Conservation (phyloP, 192 early-diverging fungal genomes). For the Coemansia sp. region DNA sequence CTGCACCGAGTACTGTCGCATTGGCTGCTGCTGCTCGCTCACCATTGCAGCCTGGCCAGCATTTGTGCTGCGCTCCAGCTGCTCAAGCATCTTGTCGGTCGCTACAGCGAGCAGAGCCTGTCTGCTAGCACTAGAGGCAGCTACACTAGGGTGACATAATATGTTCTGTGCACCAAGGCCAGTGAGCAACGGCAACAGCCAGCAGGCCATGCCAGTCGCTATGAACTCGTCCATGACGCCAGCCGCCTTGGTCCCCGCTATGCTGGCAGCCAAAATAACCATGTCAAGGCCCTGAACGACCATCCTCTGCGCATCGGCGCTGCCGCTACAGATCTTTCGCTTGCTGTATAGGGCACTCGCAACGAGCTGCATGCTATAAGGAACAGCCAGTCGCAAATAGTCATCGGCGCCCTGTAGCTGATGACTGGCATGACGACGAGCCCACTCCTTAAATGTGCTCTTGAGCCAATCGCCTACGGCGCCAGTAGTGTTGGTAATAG, state of each 20-base stretch:
- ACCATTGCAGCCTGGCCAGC: background rate
- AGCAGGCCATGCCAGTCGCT: conserved; percentile 3
- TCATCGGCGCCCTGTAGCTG: background rate
- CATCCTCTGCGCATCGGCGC: conserved; percentile 4
- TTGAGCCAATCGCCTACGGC: conserved; percentile 23
- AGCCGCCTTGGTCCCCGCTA: background rate
- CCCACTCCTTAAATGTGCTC: conserved; percentile 29
- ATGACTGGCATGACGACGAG: conserved; percentile 4
- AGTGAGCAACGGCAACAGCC: conserved; percentile 34
- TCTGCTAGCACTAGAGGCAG: background rate
- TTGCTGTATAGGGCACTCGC: conserved; percentile 8
- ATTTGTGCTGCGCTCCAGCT: conserved; percentile 7
- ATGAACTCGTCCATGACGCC: conserved; percentile 5
- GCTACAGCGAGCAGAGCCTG: background rate
- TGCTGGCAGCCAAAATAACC: conserved; percentile 31
- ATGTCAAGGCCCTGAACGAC: conserved; percentile 29
- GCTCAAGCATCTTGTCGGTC: conserved; percentile 15
- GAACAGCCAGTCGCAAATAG: background rate
- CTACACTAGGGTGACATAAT: background rate
- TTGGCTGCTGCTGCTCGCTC: background rate
- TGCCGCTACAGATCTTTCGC: background rate
- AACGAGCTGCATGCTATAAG: conserved; percentile 12
- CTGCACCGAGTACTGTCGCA: conserved; percentile 25
- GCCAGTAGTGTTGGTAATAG: background rate
- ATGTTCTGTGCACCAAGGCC: conserved; percentile 1